A percentile compares a stretch with the other conserved stretches of the same genome.
These are phyloP conservation scores for Chlamydomonas eustigma DNA, from an alignment of 139 green algal species.

Conservation along the genomic window DNA sequence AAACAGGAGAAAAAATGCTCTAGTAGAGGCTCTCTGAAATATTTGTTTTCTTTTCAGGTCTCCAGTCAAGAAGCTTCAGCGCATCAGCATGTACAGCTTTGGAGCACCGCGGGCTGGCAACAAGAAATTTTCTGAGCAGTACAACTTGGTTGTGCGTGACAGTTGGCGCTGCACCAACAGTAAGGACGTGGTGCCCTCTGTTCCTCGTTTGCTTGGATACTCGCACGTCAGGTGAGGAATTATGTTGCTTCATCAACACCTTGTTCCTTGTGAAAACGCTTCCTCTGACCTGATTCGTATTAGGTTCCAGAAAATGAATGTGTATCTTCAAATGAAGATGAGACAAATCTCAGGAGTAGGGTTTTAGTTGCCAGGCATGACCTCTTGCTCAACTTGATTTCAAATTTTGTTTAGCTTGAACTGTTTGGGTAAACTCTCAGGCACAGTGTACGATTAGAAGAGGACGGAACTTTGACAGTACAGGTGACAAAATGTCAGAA, in stretches of 20 bases:
- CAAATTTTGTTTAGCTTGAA: not conserved
- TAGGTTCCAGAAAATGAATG: not conserved
- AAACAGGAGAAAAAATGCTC: not conserved
- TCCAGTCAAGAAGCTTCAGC: not conserved
- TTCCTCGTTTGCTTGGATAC: too few relatives aligned
- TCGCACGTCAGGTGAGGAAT: not conserved
- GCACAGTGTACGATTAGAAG: not conserved
- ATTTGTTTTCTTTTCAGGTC: constrained; percentile 54
- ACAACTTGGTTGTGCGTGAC: constrained; percentile 49
- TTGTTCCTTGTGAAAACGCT: not conserved
- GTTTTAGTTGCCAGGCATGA: not conserved
- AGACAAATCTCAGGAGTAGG: not conserved
- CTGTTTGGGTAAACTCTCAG: too few relatives aligned
- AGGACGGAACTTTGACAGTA: not conserved
- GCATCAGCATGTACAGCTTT: constrained; percentile 68
- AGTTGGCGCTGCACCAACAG: constrained; percentile 52
- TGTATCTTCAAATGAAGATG: not conserved
- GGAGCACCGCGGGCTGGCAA: constrained; percentile 77
- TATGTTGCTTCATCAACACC: not conserved
- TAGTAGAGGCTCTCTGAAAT: constrained; percentile 79
- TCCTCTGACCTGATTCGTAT: not conserved
- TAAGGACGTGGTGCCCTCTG: not conserved
- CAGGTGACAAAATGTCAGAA: too few relatives aligned
- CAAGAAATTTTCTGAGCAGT: constrained; percentile 58
- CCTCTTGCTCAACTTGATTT: not conserved